A percentile compares a stretch with the other conserved stretches of the same genome.
phyloP scores from a whole-genome alignment of 257 asterid genomes.

The Scutellaria galericulata region DNA sequence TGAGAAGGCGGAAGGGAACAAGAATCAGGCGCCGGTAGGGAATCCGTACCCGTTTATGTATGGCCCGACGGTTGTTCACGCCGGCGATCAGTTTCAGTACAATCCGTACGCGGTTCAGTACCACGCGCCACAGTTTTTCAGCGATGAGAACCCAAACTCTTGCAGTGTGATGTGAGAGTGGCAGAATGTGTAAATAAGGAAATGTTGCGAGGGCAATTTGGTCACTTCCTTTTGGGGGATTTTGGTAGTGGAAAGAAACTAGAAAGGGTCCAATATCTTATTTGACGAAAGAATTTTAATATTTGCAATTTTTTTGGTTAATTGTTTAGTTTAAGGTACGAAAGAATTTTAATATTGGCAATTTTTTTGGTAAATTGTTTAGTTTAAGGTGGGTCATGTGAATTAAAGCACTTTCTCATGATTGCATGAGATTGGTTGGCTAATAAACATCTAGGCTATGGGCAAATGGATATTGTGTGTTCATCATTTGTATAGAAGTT shows the following conservation, averaged over 20 bases:
- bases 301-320: neutral
- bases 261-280: conserved; percentile 1
- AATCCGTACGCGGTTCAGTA: conserved; percentile 38
- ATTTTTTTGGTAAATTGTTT: conserved; percentile 27
- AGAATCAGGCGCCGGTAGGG: conserved; percentile 31
- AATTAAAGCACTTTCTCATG: conserved; percentile 11
- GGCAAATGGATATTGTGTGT: neutral
- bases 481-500: conserved; percentile 10
- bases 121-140: conserved; percentile 52
- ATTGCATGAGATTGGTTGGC: neutral
- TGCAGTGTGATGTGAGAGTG: conserved; percentile 47
- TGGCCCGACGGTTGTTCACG: conserved; percentile 45
- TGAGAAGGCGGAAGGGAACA: conserved; percentile 33
- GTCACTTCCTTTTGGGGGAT: neutral
- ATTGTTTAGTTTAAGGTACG: neutral
- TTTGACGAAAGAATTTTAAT: neutral
- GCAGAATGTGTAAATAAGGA: conserved; percentile 38
- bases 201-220: conserved; percentile 19
- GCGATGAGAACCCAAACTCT: conserved; percentile 58
- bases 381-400: conserved; percentile 10
- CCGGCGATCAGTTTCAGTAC: conserved; percentile 45
- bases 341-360: neutral
- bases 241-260: neutral
- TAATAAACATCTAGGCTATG: neutral
- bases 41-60: conserved; percentile 48